A percentile compares a stretch with the other conserved stretches of the same genome.
These are phyloP conservation scores for Melanogaster broomeanus DNA, from an alignment of 768 basidiomycete genomes.

Conservation along the genomic window DNA sequence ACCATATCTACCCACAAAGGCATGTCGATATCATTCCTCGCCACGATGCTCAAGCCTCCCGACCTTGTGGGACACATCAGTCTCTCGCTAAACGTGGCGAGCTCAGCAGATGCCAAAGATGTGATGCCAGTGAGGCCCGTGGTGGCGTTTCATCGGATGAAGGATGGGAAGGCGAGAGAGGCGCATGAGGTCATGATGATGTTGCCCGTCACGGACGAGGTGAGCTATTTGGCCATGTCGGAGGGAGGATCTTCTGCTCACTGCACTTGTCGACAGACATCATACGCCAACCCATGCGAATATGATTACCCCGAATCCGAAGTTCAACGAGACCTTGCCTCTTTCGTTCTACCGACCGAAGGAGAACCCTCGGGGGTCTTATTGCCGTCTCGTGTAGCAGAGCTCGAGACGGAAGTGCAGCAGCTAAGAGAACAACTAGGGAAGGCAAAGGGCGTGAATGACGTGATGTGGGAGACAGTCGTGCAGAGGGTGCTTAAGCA, in stretches of 20 bases:
- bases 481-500: constrained; percentile 62
- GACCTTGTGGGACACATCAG: constrained; percentile 84
- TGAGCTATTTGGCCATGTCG: constrained; percentile 18
- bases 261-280: constrained; percentile 13
- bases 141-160: constrained; percentile 70
- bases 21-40: constrained; percentile 67
- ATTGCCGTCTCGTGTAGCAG: constrained; percentile 57
- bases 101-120: constrained; percentile 47
- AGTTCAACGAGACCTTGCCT: constrained; percentile 64
- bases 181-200: constrained; percentile 71
- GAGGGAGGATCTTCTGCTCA: neutral
- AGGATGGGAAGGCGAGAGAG: constrained; percentile 65
- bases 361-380: constrained; percentile 33
- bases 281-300: constrained; percentile 15
- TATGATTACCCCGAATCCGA: constrained; percentile 52
- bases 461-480: constrained; percentile 89
- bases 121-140: constrained; percentile 67
- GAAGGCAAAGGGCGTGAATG: constrained; percentile 89
- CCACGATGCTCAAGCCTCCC: constrained; percentile 80
- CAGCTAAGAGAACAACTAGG: constrained; percentile 68
- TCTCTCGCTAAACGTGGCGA: constrained; percentile 44
- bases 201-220: constrained; percentile 49
- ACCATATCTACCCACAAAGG: constrained; percentile 74
- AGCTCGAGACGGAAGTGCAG: constrained; percentile 74
- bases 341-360: constrained; percentile 54